Percentiles rank a stretch among this genome's conserved stretches.
Evolutionary conservation across 2,329 filamentous ascomycete species (phyloP).

Genomic region (Aspergillus udagawae): DNA sequence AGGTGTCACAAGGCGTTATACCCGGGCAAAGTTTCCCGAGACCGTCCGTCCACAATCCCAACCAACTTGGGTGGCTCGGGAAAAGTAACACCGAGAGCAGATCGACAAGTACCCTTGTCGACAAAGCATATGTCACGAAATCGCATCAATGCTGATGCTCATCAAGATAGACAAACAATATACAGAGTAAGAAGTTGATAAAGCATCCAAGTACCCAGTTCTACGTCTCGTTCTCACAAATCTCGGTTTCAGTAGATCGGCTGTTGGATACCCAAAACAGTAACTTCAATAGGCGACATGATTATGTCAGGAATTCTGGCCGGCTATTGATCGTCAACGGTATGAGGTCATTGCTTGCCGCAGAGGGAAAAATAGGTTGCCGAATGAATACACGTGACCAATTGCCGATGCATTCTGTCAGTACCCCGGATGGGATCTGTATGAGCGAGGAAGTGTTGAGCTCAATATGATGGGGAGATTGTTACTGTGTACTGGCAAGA

Average conservation of each 20-base stretch:
- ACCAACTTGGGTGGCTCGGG: not conserved
- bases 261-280: conserved; percentile 1
- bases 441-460: not conserved
- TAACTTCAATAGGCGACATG: conserved; percentile 3
- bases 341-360: not conserved
- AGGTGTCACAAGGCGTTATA: not conserved
- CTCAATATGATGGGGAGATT: not conserved
- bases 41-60: not conserved
- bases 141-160: not conserved
- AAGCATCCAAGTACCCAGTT: not conserved
- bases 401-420: not conserved
- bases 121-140: not conserved
- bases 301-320: conserved; percentile 4
- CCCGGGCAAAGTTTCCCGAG: not conserved
- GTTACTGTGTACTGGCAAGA: not conserved
- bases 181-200: not conserved
- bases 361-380: not conserved
- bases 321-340: conserved; percentile 2
- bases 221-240: not conserved
- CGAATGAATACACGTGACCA: conserved; percentile 7
- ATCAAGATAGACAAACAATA: not conserved
- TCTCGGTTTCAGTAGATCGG: not conserved
- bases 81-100: not conserved
- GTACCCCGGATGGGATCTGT: not conserved
- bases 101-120: not conserved